These are phyloP conservation scores for Cucurbita argyrosperma DNA, from an alignment of 306 rosid species.

Conservation along the genomic window DNA sequence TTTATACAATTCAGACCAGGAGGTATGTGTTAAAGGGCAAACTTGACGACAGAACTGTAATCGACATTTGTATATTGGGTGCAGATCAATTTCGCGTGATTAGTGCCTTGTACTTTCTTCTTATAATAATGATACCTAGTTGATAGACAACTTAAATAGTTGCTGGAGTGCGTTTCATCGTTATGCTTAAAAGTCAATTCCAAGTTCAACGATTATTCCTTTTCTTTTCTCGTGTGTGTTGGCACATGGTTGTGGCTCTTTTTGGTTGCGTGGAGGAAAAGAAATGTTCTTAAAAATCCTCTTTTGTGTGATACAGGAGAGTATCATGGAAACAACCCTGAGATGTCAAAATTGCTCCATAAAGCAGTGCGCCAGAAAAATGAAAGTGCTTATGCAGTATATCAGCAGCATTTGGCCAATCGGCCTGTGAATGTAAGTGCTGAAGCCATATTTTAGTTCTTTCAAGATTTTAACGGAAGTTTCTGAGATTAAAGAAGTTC, in stretches of 20 bases:
- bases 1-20: constrained; percentile 98
- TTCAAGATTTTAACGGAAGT: background rate
- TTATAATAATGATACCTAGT: background rate
- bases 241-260: background rate
- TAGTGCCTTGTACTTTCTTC: background rate
- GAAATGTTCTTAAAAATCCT: background rate
- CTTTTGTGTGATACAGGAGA: constrained; percentile 45
- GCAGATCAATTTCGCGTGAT: background rate
- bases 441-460: background rate
- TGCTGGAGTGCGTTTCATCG: background rate
- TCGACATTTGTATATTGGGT: background rate
- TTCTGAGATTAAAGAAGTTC: background rate
- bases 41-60: constrained; percentile 5
- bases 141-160: background rate
- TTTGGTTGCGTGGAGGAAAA: background rate
- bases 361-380: constrained; percentile 98
- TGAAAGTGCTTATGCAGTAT: constrained; percentile 85
- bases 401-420: constrained; percentile 97
- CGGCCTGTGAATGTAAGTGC: constrained; percentile 86
- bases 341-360: constrained; percentile 98
- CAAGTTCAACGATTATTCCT: background rate
- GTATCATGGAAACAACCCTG: constrained; percentile 98
- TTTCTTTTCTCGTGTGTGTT: background rate
- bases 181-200: background rate
- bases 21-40: constrained; percentile 39